A percentile compares a stretch with the other conserved stretches of the same genome.
Evolutionary conservation across 1,284 basidiomycete genomes (phyloP).

Genomic region (Cerrena zonata): DNA sequence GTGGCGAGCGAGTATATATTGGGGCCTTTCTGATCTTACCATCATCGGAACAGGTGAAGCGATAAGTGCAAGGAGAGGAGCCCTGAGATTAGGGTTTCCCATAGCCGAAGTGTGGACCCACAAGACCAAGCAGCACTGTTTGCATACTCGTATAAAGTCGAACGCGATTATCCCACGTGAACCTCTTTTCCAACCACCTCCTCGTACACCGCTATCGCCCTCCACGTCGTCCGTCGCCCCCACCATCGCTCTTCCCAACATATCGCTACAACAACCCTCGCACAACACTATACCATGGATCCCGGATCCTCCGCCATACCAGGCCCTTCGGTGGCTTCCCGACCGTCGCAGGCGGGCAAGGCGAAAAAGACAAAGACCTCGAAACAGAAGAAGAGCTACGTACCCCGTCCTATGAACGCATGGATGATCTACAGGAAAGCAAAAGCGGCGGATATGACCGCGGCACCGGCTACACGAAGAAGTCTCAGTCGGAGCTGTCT

Average conservation of each 20-base stretch:
- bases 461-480: neutral
- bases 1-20: no score
- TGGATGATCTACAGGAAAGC: no score
- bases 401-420: neutral
- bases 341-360: neutral
- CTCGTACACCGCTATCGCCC: neutral
- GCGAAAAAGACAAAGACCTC: neutral
- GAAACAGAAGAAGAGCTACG: neutral
- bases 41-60: no score
- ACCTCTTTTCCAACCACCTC: constrained; percentile 1
- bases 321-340: neutral
- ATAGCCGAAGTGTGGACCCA: constrained; percentile 4
- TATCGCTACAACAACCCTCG: neutral
- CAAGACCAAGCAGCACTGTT: neutral
- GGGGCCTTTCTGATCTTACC: no score
- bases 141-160: neutral
- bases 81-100: neutral
- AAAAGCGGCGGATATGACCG: no score
- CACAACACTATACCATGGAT: neutral
- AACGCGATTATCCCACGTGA: neutral
- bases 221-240: neutral
- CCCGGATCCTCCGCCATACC: neutral
- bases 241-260: neutral
- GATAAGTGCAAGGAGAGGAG: neutral
- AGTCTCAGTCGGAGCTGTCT: neutral